Base-by-base conservation (phyloP, 768 basidiomycete genomes). In the Amanita inopinata region DNA sequence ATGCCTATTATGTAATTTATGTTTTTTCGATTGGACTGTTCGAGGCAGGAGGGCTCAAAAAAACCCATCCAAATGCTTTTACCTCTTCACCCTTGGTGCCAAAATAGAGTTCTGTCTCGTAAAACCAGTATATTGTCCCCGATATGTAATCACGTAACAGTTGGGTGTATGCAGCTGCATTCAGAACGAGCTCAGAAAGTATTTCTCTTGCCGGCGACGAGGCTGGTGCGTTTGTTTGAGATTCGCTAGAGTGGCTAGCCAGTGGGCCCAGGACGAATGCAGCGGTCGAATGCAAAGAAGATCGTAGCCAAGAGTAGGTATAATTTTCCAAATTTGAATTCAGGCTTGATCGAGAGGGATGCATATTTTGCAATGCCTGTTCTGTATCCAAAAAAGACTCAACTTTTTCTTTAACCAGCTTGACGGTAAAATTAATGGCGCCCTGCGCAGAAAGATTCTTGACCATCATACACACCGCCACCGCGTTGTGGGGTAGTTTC, bases 51-150 rank as follows among this genome's bases (percentile, higher is more conserved):
- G 46, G 33, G 33, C 57, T 56, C 41, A 78, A 50, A 49, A 78
- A 80, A 1, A 79, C 70, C 79, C 78, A 80, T 25, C 78, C 77
- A 55, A 77, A 78, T 3, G 64, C 63, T 50, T 73, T 63, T 25
- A 79, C 73, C 53, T 79, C 72, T 30, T 66, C 68, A 0, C 76
- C 76, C 43, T 70, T 71, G 37, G 66, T 66, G 25, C 74, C 76
- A 37, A 83, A 71, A 52, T 71, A 80, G 33, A 77, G 52, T 46
- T 79, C 70, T 0, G 73, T 78, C 56, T 80, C 76, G 49, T 80
- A 83, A 25, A 67, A 46, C 79, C 79, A 81, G 49, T 80, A 71
- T n/a, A 76, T 50, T n/a, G 62, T 64, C 5, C 80, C 80, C 2
- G 69, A 63, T 28, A 82, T 65, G 47, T 67, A 74, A 46, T 79